These are phyloP conservation scores for Syzygium aromaticum DNA, from an alignment of 345 rosid species.

Conservation along the genomic window DNA sequence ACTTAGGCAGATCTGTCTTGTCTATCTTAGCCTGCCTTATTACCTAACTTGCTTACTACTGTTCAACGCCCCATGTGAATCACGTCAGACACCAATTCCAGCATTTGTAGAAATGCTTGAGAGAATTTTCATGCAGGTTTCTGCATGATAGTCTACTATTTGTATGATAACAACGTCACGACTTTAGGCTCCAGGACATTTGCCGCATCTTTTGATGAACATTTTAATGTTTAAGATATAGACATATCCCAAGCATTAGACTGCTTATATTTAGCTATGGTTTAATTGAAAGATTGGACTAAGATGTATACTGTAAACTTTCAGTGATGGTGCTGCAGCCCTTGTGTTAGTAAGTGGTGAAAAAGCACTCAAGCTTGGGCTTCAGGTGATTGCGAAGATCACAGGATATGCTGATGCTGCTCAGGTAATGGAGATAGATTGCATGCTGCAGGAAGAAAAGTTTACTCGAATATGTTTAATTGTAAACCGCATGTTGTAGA, in stretches of 20 bases:
- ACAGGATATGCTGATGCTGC: constrained; percentile 93
- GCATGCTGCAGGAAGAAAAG: background rate
- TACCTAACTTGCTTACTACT: background rate
- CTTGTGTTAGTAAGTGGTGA: constrained; percentile 87
- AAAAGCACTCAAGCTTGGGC: constrained; percentile 65
- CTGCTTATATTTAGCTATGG: background rate
- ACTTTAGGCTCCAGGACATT: background rate
- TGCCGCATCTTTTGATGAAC: background rate
- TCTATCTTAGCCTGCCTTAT: background rate
- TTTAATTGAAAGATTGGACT: background rate
- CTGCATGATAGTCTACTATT: background rate
- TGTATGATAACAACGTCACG: background rate
- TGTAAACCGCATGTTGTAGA: background rate
- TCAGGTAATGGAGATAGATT: constrained; percentile 46
- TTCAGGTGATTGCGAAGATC: constrained; percentile 76
- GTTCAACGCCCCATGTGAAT: background rate
- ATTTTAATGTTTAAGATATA: background rate
- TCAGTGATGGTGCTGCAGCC: constrained; percentile 98
- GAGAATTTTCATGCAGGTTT: background rate
- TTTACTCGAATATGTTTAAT: background rate
- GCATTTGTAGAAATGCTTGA: background rate
- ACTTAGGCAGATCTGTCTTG: background rate
- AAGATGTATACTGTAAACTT: background rate
- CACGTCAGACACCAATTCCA: background rate
- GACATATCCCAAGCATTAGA: background rate